Conservation (phyloP, 1,139 yeast genomes). For the Pichia sp. region DNA sequence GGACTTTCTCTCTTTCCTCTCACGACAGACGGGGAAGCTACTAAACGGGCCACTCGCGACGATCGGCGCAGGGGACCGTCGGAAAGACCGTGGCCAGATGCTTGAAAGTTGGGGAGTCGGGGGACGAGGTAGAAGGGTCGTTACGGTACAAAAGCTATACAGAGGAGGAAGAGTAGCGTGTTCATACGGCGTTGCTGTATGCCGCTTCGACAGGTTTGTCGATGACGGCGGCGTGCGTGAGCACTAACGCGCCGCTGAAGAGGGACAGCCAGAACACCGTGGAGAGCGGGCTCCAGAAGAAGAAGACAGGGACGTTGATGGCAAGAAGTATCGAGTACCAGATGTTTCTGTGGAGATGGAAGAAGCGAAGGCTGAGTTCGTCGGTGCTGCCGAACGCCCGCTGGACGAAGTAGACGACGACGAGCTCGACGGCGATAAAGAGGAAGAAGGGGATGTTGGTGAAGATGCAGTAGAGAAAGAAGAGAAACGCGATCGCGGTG, state of each 20-base stretch:
- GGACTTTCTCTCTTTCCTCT: no score
- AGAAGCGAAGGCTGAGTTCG: conserved; percentile 59
- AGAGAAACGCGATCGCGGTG: conserved; percentile 40
- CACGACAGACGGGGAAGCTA: neutral
- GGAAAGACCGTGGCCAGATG: neutral
- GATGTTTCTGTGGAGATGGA: conserved; percentile 68
- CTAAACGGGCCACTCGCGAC: neutral
- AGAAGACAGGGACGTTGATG: conserved; percentile 60
- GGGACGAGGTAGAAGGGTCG: neutral
- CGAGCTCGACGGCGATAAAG: conserved; percentile 55
- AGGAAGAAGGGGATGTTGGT: conserved; percentile 57
- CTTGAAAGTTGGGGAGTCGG: neutral
- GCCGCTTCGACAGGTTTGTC: conserved; percentile 96
- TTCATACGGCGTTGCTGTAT: conserved; percentile 66
- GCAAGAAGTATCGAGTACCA: conserved; percentile 71
- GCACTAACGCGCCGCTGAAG: conserved; percentile 72
- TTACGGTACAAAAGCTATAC: neutral
- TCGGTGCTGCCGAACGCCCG: conserved; percentile 59
- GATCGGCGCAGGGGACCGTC: neutral
- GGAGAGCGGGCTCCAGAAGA: conserved; percentile 86
- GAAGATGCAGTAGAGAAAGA: conserved; percentile 28
- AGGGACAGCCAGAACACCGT: conserved; percentile 92
- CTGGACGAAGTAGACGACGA: conserved; percentile 70
- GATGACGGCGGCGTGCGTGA: conserved; percentile 85
- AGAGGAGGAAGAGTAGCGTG: neutral